phyloP scores from a whole-genome alignment of 495 filamentous ascomycete species.

The Cercophora newfieldiana region DNA sequence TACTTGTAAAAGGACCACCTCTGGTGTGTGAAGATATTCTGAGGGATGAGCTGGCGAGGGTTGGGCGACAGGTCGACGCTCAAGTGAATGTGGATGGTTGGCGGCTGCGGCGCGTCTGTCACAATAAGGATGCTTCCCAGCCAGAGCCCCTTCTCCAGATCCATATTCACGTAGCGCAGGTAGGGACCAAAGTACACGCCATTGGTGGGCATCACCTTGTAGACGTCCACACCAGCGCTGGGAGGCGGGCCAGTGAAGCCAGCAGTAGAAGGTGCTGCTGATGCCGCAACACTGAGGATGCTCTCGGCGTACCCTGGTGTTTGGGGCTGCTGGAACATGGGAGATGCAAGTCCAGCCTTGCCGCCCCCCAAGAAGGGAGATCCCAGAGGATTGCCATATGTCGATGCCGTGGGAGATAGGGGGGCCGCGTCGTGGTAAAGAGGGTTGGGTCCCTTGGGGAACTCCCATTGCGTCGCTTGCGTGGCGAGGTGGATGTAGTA shows the following conservation, averaged over 20 bases:
- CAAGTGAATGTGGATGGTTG: constrained; percentile 94
- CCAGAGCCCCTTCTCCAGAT: constrained; percentile 89
- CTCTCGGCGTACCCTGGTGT: constrained; percentile 73
- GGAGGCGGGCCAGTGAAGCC: constrained; percentile 86
- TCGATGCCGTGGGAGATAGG: constrained; percentile 75
- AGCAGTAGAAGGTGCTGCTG: constrained; percentile 64
- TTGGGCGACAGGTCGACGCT: constrained; percentile 90
- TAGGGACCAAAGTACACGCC: constrained; percentile 99
- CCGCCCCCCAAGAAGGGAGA: constrained; percentile 72
- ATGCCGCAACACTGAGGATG: constrained; percentile 71
- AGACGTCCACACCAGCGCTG: constrained; percentile 82
- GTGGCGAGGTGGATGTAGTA: constrained; percentile 98
- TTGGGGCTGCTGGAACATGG: constrained; percentile 64
- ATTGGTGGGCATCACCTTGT: constrained; percentile 89
- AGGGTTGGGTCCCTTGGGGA: constrained; percentile 88
- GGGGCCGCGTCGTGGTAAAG: constrained; percentile 75
- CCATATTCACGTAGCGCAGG: constrained; percentile 95
- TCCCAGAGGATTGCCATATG: constrained; percentile 73
- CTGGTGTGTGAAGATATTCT: constrained; percentile 84
- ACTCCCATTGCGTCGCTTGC: constrained; percentile 97
- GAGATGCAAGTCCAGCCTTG: constrained; percentile 72
- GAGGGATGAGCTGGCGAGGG: constrained; percentile 81
- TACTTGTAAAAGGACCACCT: constrained; percentile 96
- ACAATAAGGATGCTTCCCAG: constrained; percentile 73
- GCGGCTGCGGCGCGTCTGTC: constrained; percentile 88